A percentile compares a stretch with the other conserved stretches of the same genome.
These are phyloP conservation scores for button mushroom (Agaricus bisporus) DNA, from an alignment of 768 basidiomycete species.

Conservation along the genomic window DNA sequence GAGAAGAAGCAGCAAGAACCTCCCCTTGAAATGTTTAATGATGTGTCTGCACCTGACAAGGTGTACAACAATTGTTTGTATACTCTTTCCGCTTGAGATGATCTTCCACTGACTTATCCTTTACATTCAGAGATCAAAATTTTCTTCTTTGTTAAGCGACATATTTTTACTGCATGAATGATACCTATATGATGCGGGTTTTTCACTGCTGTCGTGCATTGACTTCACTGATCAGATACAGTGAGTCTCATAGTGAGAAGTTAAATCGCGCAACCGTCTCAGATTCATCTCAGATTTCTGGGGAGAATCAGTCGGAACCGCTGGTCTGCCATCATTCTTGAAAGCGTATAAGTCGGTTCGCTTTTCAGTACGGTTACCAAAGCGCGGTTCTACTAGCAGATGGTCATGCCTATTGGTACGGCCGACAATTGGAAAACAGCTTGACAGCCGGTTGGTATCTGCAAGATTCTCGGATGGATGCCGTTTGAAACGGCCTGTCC, in stretches of 20 bases:
- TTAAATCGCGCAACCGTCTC: background rate
- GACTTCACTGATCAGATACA: constrained; percentile 8
- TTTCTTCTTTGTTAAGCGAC: constrained; percentile 5
- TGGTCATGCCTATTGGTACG: constrained; percentile 8
- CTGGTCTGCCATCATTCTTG: constrained; percentile 1
- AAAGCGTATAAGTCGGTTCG: constrained; percentile 3
- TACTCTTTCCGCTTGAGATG: background rate
- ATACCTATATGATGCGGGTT: constrained; percentile 1
- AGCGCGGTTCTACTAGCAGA: constrained; percentile 3
- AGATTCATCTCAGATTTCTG: constrained; percentile 10
- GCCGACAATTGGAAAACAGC: constrained; percentile 12
- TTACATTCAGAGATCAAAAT: background rate
- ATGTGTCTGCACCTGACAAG: background rate
- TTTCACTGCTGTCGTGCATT: constrained; percentile 1
- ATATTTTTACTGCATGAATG: constrained; percentile 2
- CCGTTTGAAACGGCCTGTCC: constrained; percentile 7
- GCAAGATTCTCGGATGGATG: constrained; percentile 4
- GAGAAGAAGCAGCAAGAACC: constrained; percentile 32
- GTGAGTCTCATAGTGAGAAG: constrained; percentile 7
- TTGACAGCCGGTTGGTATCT: constrained; percentile 11
- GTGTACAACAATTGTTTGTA: constrained; percentile 1
- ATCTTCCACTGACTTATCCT: background rate
- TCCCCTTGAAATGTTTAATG: background rate
- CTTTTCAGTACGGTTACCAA: constrained; percentile 5
- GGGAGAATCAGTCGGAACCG: background rate